Evolutionary conservation across 2,329 filamentous ascomycete species (phyloP).

Genomic region (Diaporthe citriasiana): DNA sequence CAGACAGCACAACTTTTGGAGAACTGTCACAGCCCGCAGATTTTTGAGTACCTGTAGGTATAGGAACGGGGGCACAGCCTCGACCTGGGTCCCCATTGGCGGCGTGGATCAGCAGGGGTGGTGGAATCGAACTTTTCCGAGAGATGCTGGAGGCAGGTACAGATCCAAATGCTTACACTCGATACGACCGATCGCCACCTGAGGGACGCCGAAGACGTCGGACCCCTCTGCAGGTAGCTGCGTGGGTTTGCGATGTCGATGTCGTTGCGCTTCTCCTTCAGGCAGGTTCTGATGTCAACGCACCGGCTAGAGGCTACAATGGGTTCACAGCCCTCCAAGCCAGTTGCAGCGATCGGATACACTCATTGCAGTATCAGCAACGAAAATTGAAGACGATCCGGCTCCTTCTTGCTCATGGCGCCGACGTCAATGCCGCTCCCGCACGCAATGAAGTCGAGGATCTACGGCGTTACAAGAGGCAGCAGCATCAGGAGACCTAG

Average conservation of each 20-base stretch:
- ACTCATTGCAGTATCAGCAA: neutral
- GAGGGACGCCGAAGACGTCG: neutral
- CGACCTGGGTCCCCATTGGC: neutral
- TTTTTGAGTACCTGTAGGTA: slow-evolving; percentile 5
- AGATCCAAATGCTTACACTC: neutral
- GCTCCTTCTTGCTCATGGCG: neutral
- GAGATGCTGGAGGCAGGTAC: neutral
- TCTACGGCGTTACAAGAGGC: slow-evolving; percentile 12
- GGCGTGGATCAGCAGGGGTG: neutral
- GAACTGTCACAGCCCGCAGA: neutral
- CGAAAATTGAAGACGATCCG: neutral
- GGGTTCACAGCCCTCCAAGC: neutral
- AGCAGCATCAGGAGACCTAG: neutral
- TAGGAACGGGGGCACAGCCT: neutral
- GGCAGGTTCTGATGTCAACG: neutral
- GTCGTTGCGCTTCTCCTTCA: neutral
- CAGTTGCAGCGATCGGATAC: neutral
- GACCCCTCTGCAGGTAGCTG: neutral
- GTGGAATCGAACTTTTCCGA: neutral
- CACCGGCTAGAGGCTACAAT: neutral
- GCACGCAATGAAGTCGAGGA: neutral
- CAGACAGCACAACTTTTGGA: slow-evolving; percentile 11
- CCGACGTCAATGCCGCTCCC: neutral
- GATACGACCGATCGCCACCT: neutral
- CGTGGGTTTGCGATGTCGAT: neutral